These are phyloP conservation scores for Aspergillus floridensis DNA, from an alignment of 2,329 filamentous ascomycete species.

Conservation along the genomic window DNA sequence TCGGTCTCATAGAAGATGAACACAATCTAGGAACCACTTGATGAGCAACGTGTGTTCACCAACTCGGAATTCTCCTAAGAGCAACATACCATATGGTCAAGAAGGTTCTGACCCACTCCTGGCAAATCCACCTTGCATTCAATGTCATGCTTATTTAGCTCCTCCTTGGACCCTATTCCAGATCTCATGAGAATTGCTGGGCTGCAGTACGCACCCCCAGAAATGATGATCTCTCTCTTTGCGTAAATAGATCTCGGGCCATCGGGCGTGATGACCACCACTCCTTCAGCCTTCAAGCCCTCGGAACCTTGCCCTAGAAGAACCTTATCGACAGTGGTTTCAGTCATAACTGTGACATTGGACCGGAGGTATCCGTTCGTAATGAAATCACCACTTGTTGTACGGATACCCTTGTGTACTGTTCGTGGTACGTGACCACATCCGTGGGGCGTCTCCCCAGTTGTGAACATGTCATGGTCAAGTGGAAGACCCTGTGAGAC, in stretches of 20 bases:
- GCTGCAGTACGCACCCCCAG: slow-evolving; percentile 51
- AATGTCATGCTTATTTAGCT: slow-evolving; percentile 46
- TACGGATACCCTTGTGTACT: slow-evolving; percentile 52
- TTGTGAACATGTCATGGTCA: slow-evolving; percentile 60
- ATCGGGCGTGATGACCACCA: slow-evolving; percentile 20
- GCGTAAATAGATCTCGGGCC: slow-evolving; percentile 43
- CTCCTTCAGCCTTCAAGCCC: slow-evolving; percentile 44
- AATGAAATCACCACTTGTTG: slow-evolving; percentile 55
- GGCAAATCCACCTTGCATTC: slow-evolving; percentile 45
- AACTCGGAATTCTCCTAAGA: neutral
- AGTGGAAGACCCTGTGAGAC: slow-evolving; percentile 54
- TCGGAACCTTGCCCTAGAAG: slow-evolving; percentile 41
- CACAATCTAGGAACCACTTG: slow-evolving; percentile 41
- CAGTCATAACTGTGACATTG: slow-evolving; percentile 51
- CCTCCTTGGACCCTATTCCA: slow-evolving; percentile 50
- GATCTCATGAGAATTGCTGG: slow-evolving; percentile 55
- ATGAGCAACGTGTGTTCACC: slow-evolving; percentile 6
- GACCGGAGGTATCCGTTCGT: slow-evolving; percentile 41
- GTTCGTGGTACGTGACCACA: slow-evolving; percentile 57
- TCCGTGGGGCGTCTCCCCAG: slow-evolving; percentile 52
- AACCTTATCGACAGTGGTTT: slow-evolving; percentile 54
- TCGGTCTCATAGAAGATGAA: slow-evolving; percentile 63
- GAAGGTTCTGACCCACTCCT: slow-evolving; percentile 54
- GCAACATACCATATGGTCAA: slow-evolving; percentile 50
- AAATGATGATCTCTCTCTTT: slow-evolving; percentile 49